Base-by-base conservation (phyloP, 148 eudicot species). In the Nyssa sinensis region DNA sequence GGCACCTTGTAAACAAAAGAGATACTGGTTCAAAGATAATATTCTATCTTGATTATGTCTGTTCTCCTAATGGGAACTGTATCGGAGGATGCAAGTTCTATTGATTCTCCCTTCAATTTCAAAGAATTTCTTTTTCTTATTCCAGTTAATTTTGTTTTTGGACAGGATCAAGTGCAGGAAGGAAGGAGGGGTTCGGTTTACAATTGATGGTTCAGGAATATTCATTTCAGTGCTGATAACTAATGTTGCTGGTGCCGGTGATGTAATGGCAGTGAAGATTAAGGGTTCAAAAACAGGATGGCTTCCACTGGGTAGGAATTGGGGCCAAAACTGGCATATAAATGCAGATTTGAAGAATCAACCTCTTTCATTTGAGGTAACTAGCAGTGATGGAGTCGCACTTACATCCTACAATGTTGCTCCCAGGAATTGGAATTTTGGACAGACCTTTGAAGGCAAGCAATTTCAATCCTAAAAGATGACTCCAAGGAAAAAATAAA, bases 271-370 rank as follows among this genome's bases (percentile, higher is more conserved):
- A 1, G 90, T 89, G 72, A 88, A 88, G 83, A 74, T 92, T 33
- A 94, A 94, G 82, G 98, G 98, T 23, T 89, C 95, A 32, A 81
- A 74, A 74, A 94, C 98, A 30, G 98, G 95, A 47, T 91, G 98
- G 95, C 91, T 94, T 28, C 90, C 91, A 3, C 91, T 94, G 93
- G 91, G 93, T 30, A 82, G 97, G 72, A 90, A 86, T 39, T 88
- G 97, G 97, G 96, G 97, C 29, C 95, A 88, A 60, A 88, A 90
- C 80, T 94, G 98, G 97, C 93, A 90, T 69, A 81, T 94, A 60
- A 90, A 86, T 70, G 96, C 93, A 4, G 93, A 94, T 71, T 58
- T 94, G 53, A 90, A 83, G 84, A 87, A 86, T 17, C 97, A 92
- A 51, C 95, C 93, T 37, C 89, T 92, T 53, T 94, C 96, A 32